Conservation (phyloP, 2,329 filamentous ascomycete species). For the Cordyceps militaris region DNA sequence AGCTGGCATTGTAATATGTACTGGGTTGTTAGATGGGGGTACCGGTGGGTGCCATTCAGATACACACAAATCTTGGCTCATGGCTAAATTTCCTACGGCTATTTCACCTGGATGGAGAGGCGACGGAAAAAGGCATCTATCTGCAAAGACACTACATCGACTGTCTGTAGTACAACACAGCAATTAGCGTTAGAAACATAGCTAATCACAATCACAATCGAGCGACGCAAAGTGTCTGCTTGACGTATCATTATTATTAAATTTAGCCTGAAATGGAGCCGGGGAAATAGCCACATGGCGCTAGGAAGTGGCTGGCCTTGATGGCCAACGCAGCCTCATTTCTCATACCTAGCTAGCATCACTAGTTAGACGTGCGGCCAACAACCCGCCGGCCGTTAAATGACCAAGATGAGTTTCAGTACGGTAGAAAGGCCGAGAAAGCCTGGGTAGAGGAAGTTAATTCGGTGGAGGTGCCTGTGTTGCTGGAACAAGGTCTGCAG, state of each 20-base stretch:
- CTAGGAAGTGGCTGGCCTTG: too few species aligned
- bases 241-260: too few species aligned
- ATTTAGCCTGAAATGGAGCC: too few species aligned
- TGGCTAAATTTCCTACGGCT: too few species aligned
- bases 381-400: too few species aligned
- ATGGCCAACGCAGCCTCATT: too few species aligned
- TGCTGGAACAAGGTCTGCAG: too few species aligned
- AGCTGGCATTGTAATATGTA: not conserved
- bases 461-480: not conserved
- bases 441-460: not conserved
- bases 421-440: not conserved
- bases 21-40: not conserved
- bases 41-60: not conserved
- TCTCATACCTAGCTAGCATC: too few species aligned
- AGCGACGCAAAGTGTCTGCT: too few species aligned
- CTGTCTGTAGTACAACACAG: not conserved
- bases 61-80: too few species aligned
- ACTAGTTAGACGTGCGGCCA: too few species aligned
- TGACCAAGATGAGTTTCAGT: not conserved
- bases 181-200: not conserved
- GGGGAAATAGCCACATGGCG: not conserved
- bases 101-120: not conserved
- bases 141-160: not conserved
- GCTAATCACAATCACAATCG: not conserved
- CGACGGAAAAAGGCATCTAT: not conserved